phyloP scores from a whole-genome alignment of 805 yeast species.

The Kluyveromyces wickerhamii region DNA sequence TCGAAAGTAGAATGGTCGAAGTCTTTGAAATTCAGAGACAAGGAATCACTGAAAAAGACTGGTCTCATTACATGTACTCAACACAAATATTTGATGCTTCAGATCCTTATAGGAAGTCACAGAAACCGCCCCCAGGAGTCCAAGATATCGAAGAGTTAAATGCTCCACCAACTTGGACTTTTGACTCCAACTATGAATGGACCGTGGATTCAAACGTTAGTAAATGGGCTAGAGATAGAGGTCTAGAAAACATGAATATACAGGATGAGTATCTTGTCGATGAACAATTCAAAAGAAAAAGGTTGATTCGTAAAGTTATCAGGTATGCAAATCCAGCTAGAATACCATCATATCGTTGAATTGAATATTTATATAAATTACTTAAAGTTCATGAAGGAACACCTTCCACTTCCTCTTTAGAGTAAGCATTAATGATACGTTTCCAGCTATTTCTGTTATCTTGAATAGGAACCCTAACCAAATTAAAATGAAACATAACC shows the following conservation, averaged over 20 bases:
- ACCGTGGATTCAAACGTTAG: slow-evolving; percentile 45
- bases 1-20: slow-evolving; percentile 57
- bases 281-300: slow-evolving; percentile 48
- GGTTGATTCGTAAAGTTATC: slow-evolving; percentile 45
- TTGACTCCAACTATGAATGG: slow-evolving; percentile 57
- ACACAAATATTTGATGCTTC: slow-evolving; percentile 44
- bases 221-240: slow-evolving; percentile 45
- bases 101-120: slow-evolving; percentile 38
- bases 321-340: slow-evolving; percentile 37
- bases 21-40: slow-evolving; percentile 67
- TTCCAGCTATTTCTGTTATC: slow-evolving; percentile 62
- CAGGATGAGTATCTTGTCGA: slow-evolving; percentile 45
- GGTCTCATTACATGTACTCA: slow-evolving; percentile 56
- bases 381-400: slow-evolving; percentile 56
- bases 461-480: slow-evolving; percentile 60
- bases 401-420: slow-evolving; percentile 71
- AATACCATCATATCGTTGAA: slow-evolving; percentile 19
- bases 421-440: slow-evolving; percentile 43
- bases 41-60: slow-evolving; percentile 50
- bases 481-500: slow-evolving; percentile 46
- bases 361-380: too few species aligned
- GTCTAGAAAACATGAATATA: slow-evolving; percentile 24
- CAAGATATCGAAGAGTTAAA: slow-evolving; percentile 42
- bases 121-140: slow-evolving; percentile 61
- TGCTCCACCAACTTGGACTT: slow-evolving; percentile 73